phyloP scores from a whole-genome alignment of 495 filamentous ascomycete species.

The Haplographium delicatum region DNA sequence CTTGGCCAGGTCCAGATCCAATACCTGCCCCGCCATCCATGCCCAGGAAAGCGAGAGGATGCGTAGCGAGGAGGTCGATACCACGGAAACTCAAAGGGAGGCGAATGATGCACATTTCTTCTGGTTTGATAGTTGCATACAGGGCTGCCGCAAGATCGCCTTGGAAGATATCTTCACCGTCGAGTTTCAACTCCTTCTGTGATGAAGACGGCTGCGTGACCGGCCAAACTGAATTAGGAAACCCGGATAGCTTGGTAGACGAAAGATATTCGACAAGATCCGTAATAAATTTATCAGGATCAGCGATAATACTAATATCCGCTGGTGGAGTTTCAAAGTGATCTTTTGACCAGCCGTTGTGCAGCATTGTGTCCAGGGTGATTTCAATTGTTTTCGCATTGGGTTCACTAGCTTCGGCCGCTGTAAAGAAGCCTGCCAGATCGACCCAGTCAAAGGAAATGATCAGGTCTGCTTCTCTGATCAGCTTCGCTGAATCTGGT shows the following conservation, averaged over 20 bases:
- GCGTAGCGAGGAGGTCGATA: conserved; percentile 10
- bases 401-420: conserved; percentile 17
- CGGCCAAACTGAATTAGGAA: neutral
- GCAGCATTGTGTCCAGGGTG: conserved; percentile 17
- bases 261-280: no score
- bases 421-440: conserved; percentile 15
- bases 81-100: conserved; percentile 21
- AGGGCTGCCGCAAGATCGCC: conserved; percentile 8
- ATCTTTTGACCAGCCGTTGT: conserved; percentile 28
- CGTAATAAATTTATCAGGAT: conserved; percentile 14
- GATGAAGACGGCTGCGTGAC: neutral
- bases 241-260: neutral
- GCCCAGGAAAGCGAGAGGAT: conserved; percentile 22
- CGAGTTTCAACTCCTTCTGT: neutral
- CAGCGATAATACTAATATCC: conserved; percentile 15
- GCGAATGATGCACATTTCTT: conserved; percentile 21
- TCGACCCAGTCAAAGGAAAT: conserved; percentile 26
- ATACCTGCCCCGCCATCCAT: conserved; percentile 23
- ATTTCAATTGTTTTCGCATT: conserved; percentile 13
- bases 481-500: conserved; percentile 9
- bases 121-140: conserved; percentile 12
- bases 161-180: neutral
- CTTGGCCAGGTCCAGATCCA: conserved; percentile 20
- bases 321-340: conserved; percentile 20
- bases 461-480: conserved; percentile 22